phyloP scores from a whole-genome alignment of 1,139 yeast genomes.

The Debaryomycetaceae sp. region DNA sequence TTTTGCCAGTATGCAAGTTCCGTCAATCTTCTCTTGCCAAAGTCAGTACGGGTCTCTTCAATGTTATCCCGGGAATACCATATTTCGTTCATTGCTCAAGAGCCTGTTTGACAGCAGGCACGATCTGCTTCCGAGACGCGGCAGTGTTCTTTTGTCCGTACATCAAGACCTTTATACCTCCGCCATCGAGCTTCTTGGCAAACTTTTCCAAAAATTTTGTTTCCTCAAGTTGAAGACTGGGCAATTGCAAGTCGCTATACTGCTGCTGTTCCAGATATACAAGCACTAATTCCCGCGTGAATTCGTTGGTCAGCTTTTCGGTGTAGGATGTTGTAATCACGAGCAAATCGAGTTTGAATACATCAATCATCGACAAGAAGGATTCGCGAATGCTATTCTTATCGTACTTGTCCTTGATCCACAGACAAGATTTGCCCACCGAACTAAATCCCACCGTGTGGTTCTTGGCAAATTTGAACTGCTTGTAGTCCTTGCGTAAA shows the following conservation, averaged over 20 bases:
- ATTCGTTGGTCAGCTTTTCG: constrained; percentile 25
- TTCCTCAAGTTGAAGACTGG: constrained; percentile 6
- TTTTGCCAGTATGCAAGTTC: constrained; percentile 15
- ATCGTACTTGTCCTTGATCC: constrained; percentile 31
- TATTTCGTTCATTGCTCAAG: constrained; percentile 10
- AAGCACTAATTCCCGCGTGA: constrained; percentile 48
- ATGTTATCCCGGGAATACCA: constrained; percentile 6
- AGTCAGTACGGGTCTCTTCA: constrained; percentile 8
- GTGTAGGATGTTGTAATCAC: constrained; percentile 56
- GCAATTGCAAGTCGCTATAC: constrained; percentile 3
- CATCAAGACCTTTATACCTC: constrained; percentile 11
- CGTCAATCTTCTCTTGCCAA: constrained; percentile 22
- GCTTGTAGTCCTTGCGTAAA: constrained; percentile 75
- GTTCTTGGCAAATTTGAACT: constrained; percentile 39
- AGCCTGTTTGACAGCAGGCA: constrained; percentile 41
- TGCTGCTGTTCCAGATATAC: constrained; percentile 12
- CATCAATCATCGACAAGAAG: constrained; percentile 22
- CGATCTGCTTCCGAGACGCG: constrained; percentile 83
- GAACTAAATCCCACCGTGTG: constrained; percentile 64
- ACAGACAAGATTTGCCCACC: constrained; percentile 52
- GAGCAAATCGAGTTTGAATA: constrained; percentile 38
- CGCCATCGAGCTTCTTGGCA: constrained; percentile 1
- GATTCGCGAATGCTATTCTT: constrained; percentile 27
- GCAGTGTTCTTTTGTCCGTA: constrained; percentile 43
- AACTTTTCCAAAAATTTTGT: constrained; percentile 5